These are phyloP conservation scores for Alternaria sp. DNA, from an alignment of 2,329 filamentous ascomycete genomes.

Conservation along the genomic window DNA sequence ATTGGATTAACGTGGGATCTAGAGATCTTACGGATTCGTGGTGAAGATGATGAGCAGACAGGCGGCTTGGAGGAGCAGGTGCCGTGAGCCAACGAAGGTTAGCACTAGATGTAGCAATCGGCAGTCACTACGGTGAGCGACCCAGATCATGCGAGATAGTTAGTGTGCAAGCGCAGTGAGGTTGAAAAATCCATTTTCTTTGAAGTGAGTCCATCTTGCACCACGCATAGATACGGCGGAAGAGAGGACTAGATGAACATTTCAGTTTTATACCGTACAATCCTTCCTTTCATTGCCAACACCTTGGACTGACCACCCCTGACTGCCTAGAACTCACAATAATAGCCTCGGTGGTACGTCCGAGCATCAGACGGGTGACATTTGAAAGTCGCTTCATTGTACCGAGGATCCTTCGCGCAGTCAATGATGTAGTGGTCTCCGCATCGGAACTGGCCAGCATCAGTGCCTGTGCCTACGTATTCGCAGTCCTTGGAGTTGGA, in stretches of 20 bases:
- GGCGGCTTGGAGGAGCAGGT: not conserved
- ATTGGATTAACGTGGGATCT: not conserved
- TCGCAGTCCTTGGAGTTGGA: not conserved
- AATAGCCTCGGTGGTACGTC: not conserved
- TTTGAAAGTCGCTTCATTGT: not conserved
- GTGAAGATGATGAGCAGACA: not conserved
- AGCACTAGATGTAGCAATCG: not conserved
- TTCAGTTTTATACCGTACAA: not conserved
- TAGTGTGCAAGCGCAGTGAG: not conserved
- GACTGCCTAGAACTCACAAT: not conserved
- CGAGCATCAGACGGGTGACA: not conserved
- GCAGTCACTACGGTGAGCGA: not conserved
- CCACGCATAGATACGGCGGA: no score
- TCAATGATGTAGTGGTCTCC: not conserved
- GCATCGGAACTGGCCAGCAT: slow-evolving; percentile 3
- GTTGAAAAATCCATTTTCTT: not conserved
- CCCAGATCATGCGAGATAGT: not conserved
- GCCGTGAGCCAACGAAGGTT: not conserved
- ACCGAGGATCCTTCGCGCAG: not conserved
- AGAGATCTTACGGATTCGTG: not conserved
- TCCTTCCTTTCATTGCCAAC: not conserved
- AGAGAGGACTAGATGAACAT: not conserved
- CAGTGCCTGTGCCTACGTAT: not conserved
- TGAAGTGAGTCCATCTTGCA: not conserved
- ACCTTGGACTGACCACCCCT: not conserved